phyloP scores from a whole-genome alignment of 2,329 filamentous ascomycete genomes.

The Furcasterigmium sp. region DNA sequence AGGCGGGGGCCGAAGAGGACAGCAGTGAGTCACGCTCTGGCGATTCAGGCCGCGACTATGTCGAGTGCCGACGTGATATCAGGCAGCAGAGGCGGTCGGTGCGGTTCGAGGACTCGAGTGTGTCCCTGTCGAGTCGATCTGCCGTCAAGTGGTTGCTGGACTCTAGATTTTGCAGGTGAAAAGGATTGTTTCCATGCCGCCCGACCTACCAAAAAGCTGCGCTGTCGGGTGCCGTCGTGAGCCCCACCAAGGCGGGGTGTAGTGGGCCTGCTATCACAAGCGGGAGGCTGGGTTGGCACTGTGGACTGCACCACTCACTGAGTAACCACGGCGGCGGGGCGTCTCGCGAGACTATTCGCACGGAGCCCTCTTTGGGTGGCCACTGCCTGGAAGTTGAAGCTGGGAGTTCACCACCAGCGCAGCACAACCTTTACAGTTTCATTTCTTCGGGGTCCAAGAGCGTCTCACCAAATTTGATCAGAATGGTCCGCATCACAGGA shows the following conservation, averaged over 20 bases:
- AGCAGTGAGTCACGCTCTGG: not conserved
- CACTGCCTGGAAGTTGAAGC: no score
- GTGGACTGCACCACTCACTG: no score
- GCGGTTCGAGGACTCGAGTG: not conserved
- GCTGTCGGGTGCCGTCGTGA: not conserved
- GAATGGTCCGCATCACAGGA: no score
- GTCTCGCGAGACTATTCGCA: no score
- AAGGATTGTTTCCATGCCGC: not conserved
- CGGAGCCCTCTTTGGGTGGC: no score
- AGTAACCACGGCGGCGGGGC: no score
- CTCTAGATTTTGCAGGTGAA: not conserved
- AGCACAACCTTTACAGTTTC: no score
- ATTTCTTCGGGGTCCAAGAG: no score
- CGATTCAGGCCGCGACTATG: not conserved
- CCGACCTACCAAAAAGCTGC: conserved; percentile 3
- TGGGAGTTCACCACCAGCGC: no score
- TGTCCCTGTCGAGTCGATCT: not conserved
- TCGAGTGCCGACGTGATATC: not conserved
- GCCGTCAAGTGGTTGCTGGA: not conserved
- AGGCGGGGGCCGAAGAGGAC: not conserved
- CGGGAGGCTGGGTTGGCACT: no score
- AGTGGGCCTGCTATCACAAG: no score
- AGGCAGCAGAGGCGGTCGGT: not conserved
- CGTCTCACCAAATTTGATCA: no score
- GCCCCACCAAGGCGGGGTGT: conserved; percentile 5